These are phyloP conservation scores for Colletotrichum sp. DNA, from an alignment of 2,329 filamentous ascomycete genomes.

Conservation along the genomic window DNA sequence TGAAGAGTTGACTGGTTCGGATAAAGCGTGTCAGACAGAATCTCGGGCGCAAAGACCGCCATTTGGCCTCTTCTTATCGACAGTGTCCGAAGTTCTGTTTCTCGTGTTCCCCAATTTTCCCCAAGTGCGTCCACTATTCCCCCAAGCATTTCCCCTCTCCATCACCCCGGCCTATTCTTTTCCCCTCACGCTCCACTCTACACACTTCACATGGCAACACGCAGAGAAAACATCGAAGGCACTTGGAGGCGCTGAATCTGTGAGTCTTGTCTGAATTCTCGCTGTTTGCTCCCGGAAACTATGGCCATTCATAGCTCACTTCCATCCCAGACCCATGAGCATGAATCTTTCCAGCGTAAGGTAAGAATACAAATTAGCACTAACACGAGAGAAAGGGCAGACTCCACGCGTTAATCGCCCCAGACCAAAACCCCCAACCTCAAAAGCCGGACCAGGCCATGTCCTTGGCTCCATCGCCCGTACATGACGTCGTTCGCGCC, in stretches of 20 bases:
- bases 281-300: neutral
- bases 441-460: neutral
- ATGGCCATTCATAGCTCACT: neutral
- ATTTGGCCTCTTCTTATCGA: neutral
- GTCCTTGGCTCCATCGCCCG: neutral
- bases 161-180: neutral
- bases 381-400: neutral
- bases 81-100: neutral
- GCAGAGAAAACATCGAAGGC: neutral
- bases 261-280: neutral
- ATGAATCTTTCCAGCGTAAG: neutral
- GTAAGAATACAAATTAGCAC: neutral
- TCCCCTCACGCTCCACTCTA: neutral
- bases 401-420: neutral
- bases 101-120: neutral
- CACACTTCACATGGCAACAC: neutral
- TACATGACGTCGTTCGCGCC: conserved; percentile 11
- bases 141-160: neutral
- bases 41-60: neutral
- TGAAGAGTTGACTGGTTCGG: neutral
- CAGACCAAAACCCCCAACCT: neutral
- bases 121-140: neutral
- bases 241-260: neutral
- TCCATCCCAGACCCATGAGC: neutral
- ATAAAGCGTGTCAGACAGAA: neutral